Conservation (phyloP, 805 yeast genomes). For the Metschnikowia lochheadii region DNA sequence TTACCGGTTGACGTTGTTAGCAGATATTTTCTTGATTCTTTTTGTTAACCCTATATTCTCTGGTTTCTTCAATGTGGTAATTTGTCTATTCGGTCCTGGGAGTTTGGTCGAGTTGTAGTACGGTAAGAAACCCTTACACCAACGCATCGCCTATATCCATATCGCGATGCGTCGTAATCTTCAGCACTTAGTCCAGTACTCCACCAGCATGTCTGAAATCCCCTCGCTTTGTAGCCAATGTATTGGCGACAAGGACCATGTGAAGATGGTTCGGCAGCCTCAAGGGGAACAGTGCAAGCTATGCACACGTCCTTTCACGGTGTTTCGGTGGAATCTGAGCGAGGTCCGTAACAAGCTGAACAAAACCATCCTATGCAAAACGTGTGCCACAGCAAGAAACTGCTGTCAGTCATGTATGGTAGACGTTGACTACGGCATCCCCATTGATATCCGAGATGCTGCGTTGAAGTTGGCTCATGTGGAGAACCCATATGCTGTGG, state of each 20-base stretch:
- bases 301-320: slow-evolving; percentile 82
- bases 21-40: background rate
- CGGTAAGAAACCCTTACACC: slow-evolving; percentile 1
- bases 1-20: background rate
- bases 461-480: slow-evolving; percentile 67
- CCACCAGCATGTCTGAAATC: slow-evolving; percentile 21
- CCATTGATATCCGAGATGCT: slow-evolving; percentile 72
- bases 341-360: slow-evolving; percentile 40
- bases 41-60: no score
- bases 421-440: slow-evolving; percentile 79
- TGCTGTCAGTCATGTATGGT: slow-evolving; percentile 87
- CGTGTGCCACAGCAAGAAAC: slow-evolving; percentile 75
- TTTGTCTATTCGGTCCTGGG: background rate
- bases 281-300: slow-evolving; percentile 79
- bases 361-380: slow-evolving; percentile 68
- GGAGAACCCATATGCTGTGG: slow-evolving; percentile 22
- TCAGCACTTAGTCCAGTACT: background rate
- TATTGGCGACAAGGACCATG: slow-evolving; percentile 60
- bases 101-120: background rate
- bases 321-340: slow-evolving; percentile 66
- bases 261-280: slow-evolving; percentile 67
- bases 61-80: no score
- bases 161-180: slow-evolving; percentile 2
- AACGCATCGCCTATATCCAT: background rate
- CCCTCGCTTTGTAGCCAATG: slow-evolving; percentile 75